These are phyloP conservation scores for Globisporangium sylvaticum DNA, from an alignment of 352 stramenopile genomes.

Conservation along the genomic window DNA sequence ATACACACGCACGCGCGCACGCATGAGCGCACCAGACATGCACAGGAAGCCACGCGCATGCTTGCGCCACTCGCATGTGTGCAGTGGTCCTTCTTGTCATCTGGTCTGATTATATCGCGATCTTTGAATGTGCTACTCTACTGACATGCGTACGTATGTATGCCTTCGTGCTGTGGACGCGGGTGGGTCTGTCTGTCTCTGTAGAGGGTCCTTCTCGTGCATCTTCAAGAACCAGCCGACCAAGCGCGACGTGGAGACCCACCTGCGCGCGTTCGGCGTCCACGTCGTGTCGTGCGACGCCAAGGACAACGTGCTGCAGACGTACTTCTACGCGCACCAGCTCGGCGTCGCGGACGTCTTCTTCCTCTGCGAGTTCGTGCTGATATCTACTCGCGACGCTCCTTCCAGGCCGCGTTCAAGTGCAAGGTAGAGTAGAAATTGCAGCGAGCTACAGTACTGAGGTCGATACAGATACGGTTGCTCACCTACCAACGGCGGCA, in stretches of 20 bases:
- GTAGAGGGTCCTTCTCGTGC: conserved; percentile 73
- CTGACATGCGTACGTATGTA: conserved; percentile 8
- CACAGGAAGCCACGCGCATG: neutral
- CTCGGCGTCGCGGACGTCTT: conserved; percentile 33
- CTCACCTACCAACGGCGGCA: neutral
- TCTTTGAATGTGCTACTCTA: conserved; percentile 12
- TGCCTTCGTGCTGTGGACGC: neutral
- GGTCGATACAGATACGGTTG: neutral
- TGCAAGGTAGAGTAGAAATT: conserved; percentile 44
- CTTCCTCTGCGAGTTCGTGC: conserved; percentile 76
- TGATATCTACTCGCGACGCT: conserved; percentile 68
- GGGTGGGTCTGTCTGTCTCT: conserved; percentile 1
- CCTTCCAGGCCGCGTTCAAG: conserved; percentile 84
- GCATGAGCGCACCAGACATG: neutral
- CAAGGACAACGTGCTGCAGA: conserved; percentile 53
- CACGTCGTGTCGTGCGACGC: conserved; percentile 51
- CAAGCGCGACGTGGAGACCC: conserved; percentile 35
- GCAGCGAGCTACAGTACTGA: neutral
- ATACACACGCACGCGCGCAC: neutral
- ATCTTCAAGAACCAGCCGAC: conserved; percentile 53
- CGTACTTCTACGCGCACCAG: conserved; percentile 67
- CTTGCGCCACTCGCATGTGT: neutral
- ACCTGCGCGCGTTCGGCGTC: conserved; percentile 46
- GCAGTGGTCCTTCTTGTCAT: neutral
- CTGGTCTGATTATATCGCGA: conserved; percentile 11